These are phyloP conservation scores for Quercus ilex DNA, from an alignment of 306 rosid genomes.

Conservation along the genomic window DNA sequence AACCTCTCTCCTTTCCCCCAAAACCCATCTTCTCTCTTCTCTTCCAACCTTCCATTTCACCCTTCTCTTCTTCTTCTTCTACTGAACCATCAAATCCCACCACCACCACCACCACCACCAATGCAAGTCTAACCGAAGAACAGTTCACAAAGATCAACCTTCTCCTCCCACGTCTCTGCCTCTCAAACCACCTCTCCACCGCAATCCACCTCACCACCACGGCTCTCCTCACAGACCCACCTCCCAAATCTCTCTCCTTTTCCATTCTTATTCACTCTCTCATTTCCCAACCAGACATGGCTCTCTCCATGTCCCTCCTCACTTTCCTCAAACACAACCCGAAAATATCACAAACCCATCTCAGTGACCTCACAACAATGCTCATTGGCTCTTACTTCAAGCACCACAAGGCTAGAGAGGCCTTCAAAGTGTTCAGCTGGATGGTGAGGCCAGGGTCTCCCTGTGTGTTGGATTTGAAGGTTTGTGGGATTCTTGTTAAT, in stretches of 20 bases:
- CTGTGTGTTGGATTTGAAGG: constrained; percentile 26
- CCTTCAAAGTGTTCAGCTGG: constrained; percentile 54
- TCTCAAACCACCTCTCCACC: constrained; percentile 39
- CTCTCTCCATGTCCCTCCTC: constrained; percentile 59
- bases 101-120: not conserved
- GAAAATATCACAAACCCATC: constrained; percentile 20
- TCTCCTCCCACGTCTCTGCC: constrained; percentile 65
- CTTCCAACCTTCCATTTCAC: not conserved
- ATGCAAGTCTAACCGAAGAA: constrained; percentile 23
- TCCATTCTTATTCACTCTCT: constrained; percentile 42
- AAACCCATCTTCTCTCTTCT: not conserved
- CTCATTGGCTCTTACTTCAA: constrained; percentile 43
- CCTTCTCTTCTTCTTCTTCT: constrained; percentile 5
- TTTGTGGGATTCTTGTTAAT: constrained; percentile 33
- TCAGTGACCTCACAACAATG: constrained; percentile 30
- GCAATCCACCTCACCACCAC: constrained; percentile 47
- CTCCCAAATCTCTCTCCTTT: constrained; percentile 45
- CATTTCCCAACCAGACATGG: constrained; percentile 44
- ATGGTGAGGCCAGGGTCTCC: constrained; percentile 51
- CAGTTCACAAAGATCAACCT: constrained; percentile 42
- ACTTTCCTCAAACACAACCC: constrained; percentile 50
- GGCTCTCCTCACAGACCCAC: constrained; percentile 47
- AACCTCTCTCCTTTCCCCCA: constrained; percentile 1
- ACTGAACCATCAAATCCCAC: not conserved
- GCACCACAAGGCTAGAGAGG: constrained; percentile 32